Percentiles rank a stretch among this genome's conserved stretches.
These are phyloP conservation scores for Plasmodium malariae DNA, from an alignment of 169 alveolate genomes.

Conservation along the genomic window DNA sequence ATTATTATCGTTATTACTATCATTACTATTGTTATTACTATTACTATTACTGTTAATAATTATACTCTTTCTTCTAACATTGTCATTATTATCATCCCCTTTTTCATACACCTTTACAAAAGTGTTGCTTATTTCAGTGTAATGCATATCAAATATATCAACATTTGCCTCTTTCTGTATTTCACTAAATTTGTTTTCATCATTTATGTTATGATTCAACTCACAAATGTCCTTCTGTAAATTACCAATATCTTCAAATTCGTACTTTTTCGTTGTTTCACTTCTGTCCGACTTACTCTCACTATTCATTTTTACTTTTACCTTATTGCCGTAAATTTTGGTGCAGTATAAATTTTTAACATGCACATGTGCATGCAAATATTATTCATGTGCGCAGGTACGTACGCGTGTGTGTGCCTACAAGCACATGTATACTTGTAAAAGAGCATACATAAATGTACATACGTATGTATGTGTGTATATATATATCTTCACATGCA, in stretches of 20 bases:
- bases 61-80: too few relatives aligned
- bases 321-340: too few relatives aligned
- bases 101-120: background rate
- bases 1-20: too few relatives aligned
- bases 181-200: conserved; percentile 3
- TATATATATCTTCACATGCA: too few relatives aligned
- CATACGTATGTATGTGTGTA: too few relatives aligned
- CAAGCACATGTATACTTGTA: too few relatives aligned
- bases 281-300: conserved; percentile 7
- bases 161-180: conserved; percentile 26
- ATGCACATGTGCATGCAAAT: background rate
- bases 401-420: background rate
- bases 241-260: conserved; percentile 2
- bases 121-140: background rate
- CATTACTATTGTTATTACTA: too few relatives aligned
- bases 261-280: conserved; percentile 8
- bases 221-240: conserved; percentile 11
- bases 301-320: conserved; percentile 5
- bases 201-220: conserved; percentile 15
- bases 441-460: too few relatives aligned
- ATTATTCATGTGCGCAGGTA: background rate
- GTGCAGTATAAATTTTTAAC: too few relatives aligned
- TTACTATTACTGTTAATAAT: too few relatives aligned
- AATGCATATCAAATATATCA: background rate
- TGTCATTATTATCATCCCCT: background rate